Evolutionary conservation across 2,329 filamentous ascomycete genomes (phyloP), one percentile per base, ranked within the genome.

Genomic region (Ophiostoma ulmi): DNA sequence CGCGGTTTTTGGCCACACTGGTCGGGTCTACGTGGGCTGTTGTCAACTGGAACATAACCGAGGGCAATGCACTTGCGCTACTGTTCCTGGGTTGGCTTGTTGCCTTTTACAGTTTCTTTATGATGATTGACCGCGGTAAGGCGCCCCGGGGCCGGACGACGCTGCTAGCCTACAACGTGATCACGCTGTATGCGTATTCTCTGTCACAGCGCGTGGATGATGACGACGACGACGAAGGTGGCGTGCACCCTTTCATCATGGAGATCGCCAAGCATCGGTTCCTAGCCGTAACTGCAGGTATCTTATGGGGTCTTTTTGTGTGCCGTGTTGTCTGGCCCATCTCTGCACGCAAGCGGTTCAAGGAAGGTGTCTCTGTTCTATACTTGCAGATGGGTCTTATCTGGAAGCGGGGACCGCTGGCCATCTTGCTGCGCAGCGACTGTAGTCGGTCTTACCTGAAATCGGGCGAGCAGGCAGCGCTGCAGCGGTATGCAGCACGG

Each of bases 331-430:
- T 99, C 74, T 98, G 94, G 92, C 95, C 95, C 10, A 96, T 97
- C 73, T 95, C 93, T 41, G 95, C 93, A 1, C 87, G 95, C 63
- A 85, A 86, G 73, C 97, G 97, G 80, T 89, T 98, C 76, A 93
- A 95, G 77, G 90, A 97, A 76, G 94, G 94, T 1, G 84, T 97
- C 13, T 92, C 92, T 38, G 84, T 97, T n/a, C 83, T 99, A 14
- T 98, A 95, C 87, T 85, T 99, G 7, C 92, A 96, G 72, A 94
- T 99, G 88, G 92, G 93, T 20, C 85, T 99, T 44, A 94, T 98
- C 74, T 99, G 95, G 95, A 97, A 94, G 80, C 88, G 94, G 64
- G 94, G 96, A 10, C 95, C 95, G 0, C 83, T 99, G 35, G 90
- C 91, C 5, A 87, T 90, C 7, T 85, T 97, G 70, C 81, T 89